phyloP scores from a whole-genome alignment of 2,329 filamentous ascomycete species.

The Alternaria conjuncta region DNA sequence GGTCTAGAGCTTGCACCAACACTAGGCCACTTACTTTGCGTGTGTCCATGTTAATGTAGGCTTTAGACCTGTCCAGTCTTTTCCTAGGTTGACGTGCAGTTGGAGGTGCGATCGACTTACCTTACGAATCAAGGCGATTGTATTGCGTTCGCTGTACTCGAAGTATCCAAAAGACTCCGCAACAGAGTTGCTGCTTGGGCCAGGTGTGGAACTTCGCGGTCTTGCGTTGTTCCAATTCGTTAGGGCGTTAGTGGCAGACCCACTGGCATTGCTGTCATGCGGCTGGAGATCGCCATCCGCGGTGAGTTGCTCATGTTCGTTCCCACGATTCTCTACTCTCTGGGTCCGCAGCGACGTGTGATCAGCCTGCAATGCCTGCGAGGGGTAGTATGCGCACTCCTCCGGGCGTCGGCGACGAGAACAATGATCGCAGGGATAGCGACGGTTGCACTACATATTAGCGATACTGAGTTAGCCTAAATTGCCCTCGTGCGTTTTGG shows the following conservation, averaged over 20 bases:
- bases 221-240: background rate
- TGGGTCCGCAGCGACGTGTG: background rate
- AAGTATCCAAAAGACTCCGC: background rate
- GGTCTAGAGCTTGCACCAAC: background rate
- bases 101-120: background rate
- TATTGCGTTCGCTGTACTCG: background rate
- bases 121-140: background rate
- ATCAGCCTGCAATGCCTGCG: background rate
- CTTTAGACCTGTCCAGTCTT: background rate
- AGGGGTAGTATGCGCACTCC: background rate
- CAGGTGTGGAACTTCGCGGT: background rate
- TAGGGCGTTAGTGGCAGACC: background rate
- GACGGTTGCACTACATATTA: constrained; percentile 14
- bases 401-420: constrained; percentile 12
- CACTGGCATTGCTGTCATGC: background rate
- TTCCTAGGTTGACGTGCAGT: background rate
- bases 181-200: background rate
- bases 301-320: background rate
- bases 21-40: background rate
- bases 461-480: background rate
- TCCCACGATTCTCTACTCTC: background rate
- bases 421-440: constrained; percentile 19
- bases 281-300: background rate
- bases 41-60: background rate
- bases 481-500: background rate